phyloP scores from a whole-genome alignment of 352 stramenopile species.

The Globisporangium camurandrum region DNA sequence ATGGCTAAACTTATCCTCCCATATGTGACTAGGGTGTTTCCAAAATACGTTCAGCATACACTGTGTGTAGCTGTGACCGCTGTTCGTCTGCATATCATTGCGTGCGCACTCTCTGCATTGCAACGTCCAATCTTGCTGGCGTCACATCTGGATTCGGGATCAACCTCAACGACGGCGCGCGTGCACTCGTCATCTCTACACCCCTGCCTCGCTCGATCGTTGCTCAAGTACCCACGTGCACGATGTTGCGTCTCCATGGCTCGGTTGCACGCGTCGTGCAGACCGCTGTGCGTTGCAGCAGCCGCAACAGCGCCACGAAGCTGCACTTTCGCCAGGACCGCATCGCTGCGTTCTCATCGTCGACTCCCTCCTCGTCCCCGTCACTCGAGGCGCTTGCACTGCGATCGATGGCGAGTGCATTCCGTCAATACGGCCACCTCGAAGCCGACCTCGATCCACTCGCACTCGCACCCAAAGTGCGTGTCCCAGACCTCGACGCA shows the following conservation, averaged over 20 bases:
- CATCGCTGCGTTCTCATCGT: slow-evolving; percentile 15
- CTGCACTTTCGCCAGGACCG: background rate
- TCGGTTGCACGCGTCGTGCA: slow-evolving; percentile 20
- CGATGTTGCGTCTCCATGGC: slow-evolving; percentile 58
- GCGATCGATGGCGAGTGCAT: slow-evolving; percentile 59
- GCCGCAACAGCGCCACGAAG: background rate
- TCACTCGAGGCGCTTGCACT: slow-evolving; percentile 57
- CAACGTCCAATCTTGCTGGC: background rate
- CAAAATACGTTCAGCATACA: no score
- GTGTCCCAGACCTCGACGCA: slow-evolving; percentile 26
- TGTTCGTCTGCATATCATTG: no score
- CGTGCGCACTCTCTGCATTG: no score
- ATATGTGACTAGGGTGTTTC: background rate
- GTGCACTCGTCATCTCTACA: background rate
- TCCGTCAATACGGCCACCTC: slow-evolving; percentile 70
- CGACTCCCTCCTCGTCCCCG: slow-evolving; percentile 24
- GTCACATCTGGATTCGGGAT: background rate
- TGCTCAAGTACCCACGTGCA: no score
- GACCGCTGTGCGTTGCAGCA: slow-evolving; percentile 10
- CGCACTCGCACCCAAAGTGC: slow-evolving; percentile 23
- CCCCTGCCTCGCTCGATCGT: background rate
- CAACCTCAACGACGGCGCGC: background rate
- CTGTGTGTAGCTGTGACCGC: no score
- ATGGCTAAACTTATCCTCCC: background rate
- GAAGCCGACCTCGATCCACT: slow-evolving; percentile 69